Evolutionary conservation across 352 stramenopile genomes (phyloP).

Genomic region (Phytopythium boreale): DNA sequence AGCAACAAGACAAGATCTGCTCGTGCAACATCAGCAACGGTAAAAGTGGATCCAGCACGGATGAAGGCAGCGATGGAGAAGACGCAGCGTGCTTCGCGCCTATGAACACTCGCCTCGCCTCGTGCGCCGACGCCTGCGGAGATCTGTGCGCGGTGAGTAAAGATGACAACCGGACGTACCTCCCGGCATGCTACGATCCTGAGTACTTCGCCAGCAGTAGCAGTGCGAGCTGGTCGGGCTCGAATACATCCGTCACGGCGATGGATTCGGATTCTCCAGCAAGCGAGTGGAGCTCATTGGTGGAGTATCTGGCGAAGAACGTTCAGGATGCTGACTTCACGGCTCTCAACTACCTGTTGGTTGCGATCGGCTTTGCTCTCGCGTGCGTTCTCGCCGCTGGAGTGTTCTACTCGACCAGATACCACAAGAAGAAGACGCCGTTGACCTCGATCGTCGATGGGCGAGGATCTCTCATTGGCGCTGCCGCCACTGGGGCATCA

Average conservation of each 20-base stretch:
- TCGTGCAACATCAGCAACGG: slow-evolving; percentile 17
- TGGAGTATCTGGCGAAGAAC: slow-evolving; percentile 40
- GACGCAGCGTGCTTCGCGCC: slow-evolving; percentile 45
- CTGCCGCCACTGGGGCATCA: background rate
- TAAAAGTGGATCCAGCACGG: slow-evolving; percentile 6
- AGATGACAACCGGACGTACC: slow-evolving; percentile 34
- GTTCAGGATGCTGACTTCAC: slow-evolving; percentile 31
- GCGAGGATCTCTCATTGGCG: slow-evolving; percentile 8
- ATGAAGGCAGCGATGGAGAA: slow-evolving; percentile 9
- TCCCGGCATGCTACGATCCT: slow-evolving; percentile 33
- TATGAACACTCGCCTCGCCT: slow-evolving; percentile 42
- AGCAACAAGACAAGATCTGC: slow-evolving; percentile 52
- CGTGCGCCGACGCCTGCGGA: slow-evolving; percentile 58
- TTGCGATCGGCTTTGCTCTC: slow-evolving; percentile 42
- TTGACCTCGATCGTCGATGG: slow-evolving; percentile 19
- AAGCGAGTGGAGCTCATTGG: slow-evolving; percentile 35
- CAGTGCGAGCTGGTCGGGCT: slow-evolving; percentile 6
- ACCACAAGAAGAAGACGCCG: slow-evolving; percentile 27
- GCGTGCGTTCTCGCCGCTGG: slow-evolving; percentile 34
- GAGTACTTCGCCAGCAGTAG: slow-evolving; percentile 11
- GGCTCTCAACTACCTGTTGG: slow-evolving; percentile 54
- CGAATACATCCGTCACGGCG: background rate
- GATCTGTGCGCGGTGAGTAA: slow-evolving; percentile 43
- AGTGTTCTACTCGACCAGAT: slow-evolving; percentile 39
- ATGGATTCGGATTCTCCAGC: slow-evolving; percentile 5